Evolutionary conservation across 1,139 yeast genomes (phyloP).

Genomic region (Kodamaea anthophila): DNA sequence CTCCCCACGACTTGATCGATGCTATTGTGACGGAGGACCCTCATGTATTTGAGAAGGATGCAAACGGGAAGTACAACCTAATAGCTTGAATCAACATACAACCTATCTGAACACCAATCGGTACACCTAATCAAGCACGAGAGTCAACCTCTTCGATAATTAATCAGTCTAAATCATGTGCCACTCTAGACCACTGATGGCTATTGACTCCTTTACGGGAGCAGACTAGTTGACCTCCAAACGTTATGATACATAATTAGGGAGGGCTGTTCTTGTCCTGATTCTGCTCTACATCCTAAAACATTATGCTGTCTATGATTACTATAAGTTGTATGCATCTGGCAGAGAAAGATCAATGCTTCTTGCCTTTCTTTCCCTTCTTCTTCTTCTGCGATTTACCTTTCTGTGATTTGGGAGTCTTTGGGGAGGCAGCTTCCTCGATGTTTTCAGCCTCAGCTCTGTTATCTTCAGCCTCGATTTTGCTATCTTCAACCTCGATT

Average conservation of each 20-base stretch:
- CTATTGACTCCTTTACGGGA: too few relatives aligned
- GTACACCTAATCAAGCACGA: too few relatives aligned
- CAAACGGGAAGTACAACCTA: too few relatives aligned
- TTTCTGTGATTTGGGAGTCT: neutral
- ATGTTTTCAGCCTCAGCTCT: neutral
- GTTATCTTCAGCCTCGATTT: neutral
- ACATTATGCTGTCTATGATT: slow-evolving; percentile 1
- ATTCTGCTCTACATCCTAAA: too few relatives aligned
- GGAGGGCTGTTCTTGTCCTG: too few relatives aligned
- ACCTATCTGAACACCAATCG: too few relatives aligned
- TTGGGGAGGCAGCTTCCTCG: neutral
- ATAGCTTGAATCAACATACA: slow-evolving; percentile 1
- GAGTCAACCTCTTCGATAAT: too few relatives aligned
- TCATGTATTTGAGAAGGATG: slow-evolving; percentile 44
- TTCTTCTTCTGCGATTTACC: slow-evolving; percentile 10
- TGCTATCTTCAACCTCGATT: neutral
- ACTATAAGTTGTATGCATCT: neutral
- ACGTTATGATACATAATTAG: too few relatives aligned
- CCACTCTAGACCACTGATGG: too few relatives aligned
- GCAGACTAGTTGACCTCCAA: too few relatives aligned
- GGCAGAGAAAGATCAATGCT: neutral
- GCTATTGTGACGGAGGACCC: slow-evolving; percentile 79
- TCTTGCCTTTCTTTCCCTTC: slow-evolving; percentile 5
- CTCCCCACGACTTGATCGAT: slow-evolving; percentile 77
- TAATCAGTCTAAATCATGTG: too few relatives aligned